Conservation (phyloP, 108 stramenopile genomes). For the Nannochloropsis salina region DNA sequence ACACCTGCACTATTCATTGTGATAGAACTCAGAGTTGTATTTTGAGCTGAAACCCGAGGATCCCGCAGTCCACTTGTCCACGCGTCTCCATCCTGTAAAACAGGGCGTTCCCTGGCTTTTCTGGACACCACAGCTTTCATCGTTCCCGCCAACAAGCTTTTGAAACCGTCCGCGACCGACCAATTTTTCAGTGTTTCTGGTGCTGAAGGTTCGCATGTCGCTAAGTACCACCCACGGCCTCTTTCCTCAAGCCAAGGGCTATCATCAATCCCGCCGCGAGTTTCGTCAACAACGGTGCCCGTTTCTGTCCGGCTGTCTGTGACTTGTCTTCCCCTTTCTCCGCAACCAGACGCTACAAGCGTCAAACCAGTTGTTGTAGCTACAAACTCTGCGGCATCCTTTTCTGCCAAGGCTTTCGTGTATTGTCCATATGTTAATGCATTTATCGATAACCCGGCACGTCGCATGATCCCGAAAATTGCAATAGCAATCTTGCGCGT, state of each 20-base stretch:
- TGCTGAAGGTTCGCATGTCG: background rate
- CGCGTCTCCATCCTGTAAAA: background rate
- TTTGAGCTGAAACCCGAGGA: background rate
- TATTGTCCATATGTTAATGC: conserved; percentile 24
- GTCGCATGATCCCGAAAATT: conserved; percentile 19
- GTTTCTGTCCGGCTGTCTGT: background rate
- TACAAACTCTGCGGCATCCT: conserved; percentile 15
- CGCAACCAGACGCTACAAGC: background rate
- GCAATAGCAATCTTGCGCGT: conserved; percentile 22
- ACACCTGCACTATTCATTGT: background rate
- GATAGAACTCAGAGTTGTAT: background rate
- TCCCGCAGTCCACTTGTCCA: background rate
- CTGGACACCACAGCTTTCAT: background rate
- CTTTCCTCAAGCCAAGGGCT: background rate
- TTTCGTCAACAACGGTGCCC: background rate
- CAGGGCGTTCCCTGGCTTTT: conserved; percentile 1
- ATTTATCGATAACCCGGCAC: background rate
- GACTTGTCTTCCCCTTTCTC: background rate
- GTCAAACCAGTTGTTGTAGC: background rate
- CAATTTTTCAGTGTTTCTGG: background rate
- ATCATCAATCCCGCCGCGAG: background rate
- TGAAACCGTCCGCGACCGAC: conserved; percentile 4
- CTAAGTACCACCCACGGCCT: background rate
- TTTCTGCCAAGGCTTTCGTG: conserved; percentile 27
- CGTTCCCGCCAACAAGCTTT: background rate